These are phyloP conservation scores for Xylaria palmicola DNA, from an alignment of 495 filamentous ascomycete genomes.

Conservation along the genomic window DNA sequence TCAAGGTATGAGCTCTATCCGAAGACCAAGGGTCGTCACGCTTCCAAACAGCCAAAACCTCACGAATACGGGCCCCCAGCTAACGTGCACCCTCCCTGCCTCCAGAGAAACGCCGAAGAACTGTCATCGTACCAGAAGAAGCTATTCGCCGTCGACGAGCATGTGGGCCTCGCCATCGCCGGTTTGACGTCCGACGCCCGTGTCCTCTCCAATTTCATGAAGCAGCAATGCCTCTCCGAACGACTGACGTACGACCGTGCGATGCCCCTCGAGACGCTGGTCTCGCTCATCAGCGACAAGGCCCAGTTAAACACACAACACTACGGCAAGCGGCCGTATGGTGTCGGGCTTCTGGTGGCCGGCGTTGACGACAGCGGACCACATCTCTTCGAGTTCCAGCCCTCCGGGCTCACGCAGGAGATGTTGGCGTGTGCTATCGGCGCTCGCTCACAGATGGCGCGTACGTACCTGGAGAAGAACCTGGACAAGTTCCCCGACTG, in stretches of 20 bases:
- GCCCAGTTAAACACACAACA: constrained; percentile 97
- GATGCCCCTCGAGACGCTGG: constrained; percentile 83
- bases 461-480: constrained; percentile 93
- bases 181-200: constrained; percentile 97
- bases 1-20: constrained; percentile 68
- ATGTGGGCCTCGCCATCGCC: constrained; percentile 93
- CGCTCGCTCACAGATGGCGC: constrained; percentile 91
- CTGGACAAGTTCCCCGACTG: constrained; percentile 74
- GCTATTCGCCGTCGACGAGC: constrained; percentile 93
- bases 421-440: constrained; percentile 95
- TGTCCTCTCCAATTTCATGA: constrained; percentile 99
- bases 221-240: constrained; percentile 93
- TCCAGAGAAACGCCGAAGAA: constrained; percentile 95
- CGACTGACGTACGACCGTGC: constrained; percentile 93
- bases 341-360: constrained; percentile 89
- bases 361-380: constrained; percentile 91
- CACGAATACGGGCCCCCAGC: neutral
- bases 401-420: constrained; percentile 91
- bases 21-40: neutral
- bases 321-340: constrained; percentile 95
- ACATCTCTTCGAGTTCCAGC: constrained; percentile 98
- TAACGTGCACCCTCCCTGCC: neutral
- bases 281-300: constrained; percentile 88
- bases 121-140: constrained; percentile 99
- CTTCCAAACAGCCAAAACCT: neutral